phyloP scores from a whole-genome alignment of 1,139 yeast species.

The Sugiyamaella japonica region DNA sequence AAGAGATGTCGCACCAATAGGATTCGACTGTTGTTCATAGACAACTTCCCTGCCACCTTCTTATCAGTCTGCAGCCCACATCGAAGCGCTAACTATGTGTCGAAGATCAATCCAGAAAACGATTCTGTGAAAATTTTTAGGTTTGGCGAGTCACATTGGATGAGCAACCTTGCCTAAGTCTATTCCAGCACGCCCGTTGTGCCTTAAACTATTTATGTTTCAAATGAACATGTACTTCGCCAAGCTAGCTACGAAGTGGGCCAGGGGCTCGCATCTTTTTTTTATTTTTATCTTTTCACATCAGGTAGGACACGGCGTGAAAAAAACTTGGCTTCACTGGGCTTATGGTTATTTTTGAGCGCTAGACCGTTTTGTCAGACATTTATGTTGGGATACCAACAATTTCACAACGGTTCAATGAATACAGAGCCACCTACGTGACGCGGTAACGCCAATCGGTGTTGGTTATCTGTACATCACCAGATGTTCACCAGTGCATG shows the following conservation, averaged over 20 bases:
- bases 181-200: neutral
- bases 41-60: neutral
- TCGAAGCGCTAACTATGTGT: neutral
- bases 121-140: no score
- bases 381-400: no score
- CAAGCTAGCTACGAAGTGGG: neutral
- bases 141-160: no score
- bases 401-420: no score
- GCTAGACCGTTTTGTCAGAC: no score
- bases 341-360: neutral
- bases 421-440: no score
- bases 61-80: slow-evolving; percentile 3
- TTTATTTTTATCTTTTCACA: no score
- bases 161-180: neutral
- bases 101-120: neutral
- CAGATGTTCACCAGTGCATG: neutral
- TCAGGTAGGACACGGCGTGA: no score
- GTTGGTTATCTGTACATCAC: neutral
- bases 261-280: neutral
- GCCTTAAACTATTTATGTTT: neutral
- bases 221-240: neutral
- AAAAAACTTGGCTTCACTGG: neutral
- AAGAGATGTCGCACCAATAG: no score
- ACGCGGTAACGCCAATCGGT: neutral
- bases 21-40: no score